Conservation (phyloP, 371 early-diverging fungal species). For the Syncephalastrum contaminatum region DNA sequence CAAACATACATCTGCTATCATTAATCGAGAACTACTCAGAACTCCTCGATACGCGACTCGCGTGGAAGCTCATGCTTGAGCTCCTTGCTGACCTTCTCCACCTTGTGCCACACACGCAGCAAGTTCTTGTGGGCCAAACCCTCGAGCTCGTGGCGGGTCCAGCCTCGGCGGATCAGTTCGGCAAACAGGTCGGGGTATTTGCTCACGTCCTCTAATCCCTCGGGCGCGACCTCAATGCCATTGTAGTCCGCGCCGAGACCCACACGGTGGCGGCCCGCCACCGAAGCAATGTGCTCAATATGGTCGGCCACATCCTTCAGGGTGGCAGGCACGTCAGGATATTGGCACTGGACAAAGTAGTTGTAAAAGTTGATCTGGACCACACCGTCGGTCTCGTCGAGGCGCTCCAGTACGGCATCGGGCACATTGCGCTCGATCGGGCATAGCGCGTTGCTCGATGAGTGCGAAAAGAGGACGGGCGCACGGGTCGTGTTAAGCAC, state of each 20-base stretch:
- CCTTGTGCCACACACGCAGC: constrained; percentile 47
- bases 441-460: constrained; percentile 56
- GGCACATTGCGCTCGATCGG: constrained; percentile 65
- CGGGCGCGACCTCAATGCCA: constrained; percentile 54
- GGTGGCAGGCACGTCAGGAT: constrained; percentile 35
- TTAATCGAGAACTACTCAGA: not conserved
- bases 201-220: constrained; percentile 64
- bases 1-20: not conserved
- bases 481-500: constrained; percentile 53
- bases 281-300: constrained; percentile 51
- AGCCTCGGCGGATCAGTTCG: constrained; percentile 59
- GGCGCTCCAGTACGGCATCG: constrained; percentile 50
- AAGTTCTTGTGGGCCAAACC: constrained; percentile 59
- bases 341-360: constrained; percentile 47
- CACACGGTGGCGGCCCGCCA: constrained; percentile 57
- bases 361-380: constrained; percentile 68
- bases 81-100: constrained; percentile 40
- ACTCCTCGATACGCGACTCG: constrained; percentile 26
- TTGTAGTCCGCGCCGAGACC: constrained; percentile 72
- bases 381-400: constrained; percentile 61
- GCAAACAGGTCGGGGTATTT: constrained; percentile 65
- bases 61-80: constrained; percentile 32
- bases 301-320: constrained; percentile 60
- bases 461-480: constrained; percentile 67
- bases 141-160: constrained; percentile 53